phyloP scores from a whole-genome alignment of 306 rosid species.

The Styphnolobium japonicum region DNA sequence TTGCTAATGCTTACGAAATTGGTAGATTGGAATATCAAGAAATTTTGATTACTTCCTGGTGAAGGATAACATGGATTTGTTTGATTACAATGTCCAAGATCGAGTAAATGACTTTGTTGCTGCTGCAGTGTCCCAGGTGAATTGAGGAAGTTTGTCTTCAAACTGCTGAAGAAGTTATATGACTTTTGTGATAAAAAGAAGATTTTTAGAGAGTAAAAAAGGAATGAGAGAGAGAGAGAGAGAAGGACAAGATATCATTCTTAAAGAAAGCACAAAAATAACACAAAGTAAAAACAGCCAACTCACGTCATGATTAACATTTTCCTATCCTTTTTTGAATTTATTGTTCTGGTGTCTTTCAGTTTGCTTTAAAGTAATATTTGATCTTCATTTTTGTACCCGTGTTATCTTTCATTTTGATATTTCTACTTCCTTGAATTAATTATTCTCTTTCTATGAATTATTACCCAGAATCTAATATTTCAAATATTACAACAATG shows the following conservation, averaged over 20 bases:
- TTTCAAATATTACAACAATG: not conserved
- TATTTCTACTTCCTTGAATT: not conserved
- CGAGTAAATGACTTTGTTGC: slow-evolving; percentile 78
- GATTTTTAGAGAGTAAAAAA: not conserved
- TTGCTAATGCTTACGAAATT: slow-evolving; percentile 11
- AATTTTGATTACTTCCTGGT: slow-evolving; percentile 19
- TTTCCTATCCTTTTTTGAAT: not conserved
- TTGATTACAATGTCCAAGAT: slow-evolving; percentile 73
- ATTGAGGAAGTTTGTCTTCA: slow-evolving; percentile 29
- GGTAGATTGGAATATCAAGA: not conserved
- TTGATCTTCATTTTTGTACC: not conserved
- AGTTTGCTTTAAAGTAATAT: not conserved
- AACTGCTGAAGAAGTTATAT: not conserved
- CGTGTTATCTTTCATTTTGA: not conserved
- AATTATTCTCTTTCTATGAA: not conserved
- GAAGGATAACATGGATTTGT: slow-evolving; percentile 67
- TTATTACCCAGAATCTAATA: not conserved
- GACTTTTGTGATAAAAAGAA: slow-evolving; percentile 5
- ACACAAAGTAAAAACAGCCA: not conserved
- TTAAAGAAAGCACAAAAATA: not conserved
- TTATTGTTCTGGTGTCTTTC: not conserved
- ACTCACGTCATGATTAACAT: not conserved
- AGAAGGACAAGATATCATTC: not conserved
- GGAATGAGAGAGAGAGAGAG: not conserved
- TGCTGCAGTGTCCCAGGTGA: slow-evolving; percentile 78